Percentiles rank a stretch among this genome's conserved stretches.
Conservation (phyloP, 306 rosid genomes). For the Inga leiocalycina region DNA sequence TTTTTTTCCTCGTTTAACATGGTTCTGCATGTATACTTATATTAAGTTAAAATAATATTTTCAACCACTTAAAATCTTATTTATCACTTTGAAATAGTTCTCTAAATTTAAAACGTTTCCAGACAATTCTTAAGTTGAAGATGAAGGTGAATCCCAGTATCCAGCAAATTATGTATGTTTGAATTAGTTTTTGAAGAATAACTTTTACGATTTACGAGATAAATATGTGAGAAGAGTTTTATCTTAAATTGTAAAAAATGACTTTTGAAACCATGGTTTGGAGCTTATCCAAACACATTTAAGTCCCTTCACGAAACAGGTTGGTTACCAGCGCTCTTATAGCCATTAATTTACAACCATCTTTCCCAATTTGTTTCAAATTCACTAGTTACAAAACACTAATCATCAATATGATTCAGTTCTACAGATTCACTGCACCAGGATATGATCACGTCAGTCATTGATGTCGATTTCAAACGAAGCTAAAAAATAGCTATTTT, state of each 20-base stretch:
- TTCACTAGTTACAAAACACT: neutral
- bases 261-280: no score
- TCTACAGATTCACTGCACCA: neutral
- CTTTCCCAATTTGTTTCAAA: neutral
- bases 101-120: no score
- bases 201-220: no score
- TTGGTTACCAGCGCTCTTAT: neutral
- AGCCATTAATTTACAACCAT: neutral
- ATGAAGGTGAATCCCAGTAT: neutral
- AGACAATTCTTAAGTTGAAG: neutral
- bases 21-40: no score
- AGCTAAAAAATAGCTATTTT: neutral
- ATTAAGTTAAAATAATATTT: no score
- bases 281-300: no score
- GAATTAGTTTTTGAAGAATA: no score
- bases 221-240: no score
- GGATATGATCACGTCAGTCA: neutral
- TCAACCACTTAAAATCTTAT: neutral
- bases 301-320: neutral
- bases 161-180: neutral
- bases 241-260: no score
- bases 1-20: no score
- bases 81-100: neutral
- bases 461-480: neutral
- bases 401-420: conserved; percentile 2